Base-by-base conservation (phyloP, 1,284 basidiomycete genomes). In the Athelia psychrophila region DNA sequence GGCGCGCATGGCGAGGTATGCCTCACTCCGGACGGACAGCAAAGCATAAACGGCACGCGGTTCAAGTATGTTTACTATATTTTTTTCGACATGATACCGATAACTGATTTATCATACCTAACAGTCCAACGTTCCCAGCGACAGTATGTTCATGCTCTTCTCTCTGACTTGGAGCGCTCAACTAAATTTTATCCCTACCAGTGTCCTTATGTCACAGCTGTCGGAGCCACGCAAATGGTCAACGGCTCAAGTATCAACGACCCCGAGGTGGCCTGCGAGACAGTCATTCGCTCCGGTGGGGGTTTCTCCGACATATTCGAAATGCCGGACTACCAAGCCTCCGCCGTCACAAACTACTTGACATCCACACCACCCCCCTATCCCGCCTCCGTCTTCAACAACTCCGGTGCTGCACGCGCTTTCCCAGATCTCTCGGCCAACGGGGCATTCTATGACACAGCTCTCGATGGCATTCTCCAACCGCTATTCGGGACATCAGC, bases 181-280 rank as follows among this genome's bases (percentile, higher is more conserved):
- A n/a, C n/a, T n/a, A n/a, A n/a, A n/a, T n/a, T n/a, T n/a, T n/a
- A n/a, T n/a, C n/a, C n/a, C n/a, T n/a, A n/a, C n/a, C n/a, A n/a
- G n/a, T 82, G 80, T 63, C 80, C 80, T 3, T 83, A 72, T 54
- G 66, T 79, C 9, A 79, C 77, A 10, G 71, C 74, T n/a, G 77
- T 82, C 46, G 79, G 79, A 30, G 79, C 77, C 18, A 80, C 78
- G 3, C 76, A 81, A 61, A 69, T 77, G 27, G 70, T 71, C 30
- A 65, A 70, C 15, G 70, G 71, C 27, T 61, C 69, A 24, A 73
- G 65, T 20, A 69, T 71, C 6, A 61, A 61, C 30, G 67, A 69
- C 40, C 66, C 71, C n/a, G 73, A 76, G 58, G 64, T 62, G 23
- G 69, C 69, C 30, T 75, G 72, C 57, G 68, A 71, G 53, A 63